Evolutionary conservation across 176 grass and related monocot species (phyloP).

Genomic region (Carex pumila): DNA sequence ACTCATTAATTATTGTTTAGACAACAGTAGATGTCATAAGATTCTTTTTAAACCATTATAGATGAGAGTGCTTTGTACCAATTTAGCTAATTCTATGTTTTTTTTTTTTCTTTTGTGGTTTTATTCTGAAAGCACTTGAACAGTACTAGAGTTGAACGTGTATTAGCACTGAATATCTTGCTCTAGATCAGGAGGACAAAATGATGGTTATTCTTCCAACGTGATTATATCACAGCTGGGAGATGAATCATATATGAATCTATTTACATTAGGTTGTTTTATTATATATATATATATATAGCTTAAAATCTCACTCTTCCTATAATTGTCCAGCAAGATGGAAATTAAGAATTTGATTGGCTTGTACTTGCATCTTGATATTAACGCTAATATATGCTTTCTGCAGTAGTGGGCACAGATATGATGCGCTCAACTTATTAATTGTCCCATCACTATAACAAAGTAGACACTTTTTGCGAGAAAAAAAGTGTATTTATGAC

Average conservation of each 20-base stretch:
- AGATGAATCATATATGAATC: background rate
- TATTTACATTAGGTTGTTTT: background rate
- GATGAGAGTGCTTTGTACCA: background rate
- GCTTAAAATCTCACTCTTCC: background rate
- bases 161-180: background rate
- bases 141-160: background rate
- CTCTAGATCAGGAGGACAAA: background rate
- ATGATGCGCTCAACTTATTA: background rate
- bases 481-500: too few species aligned
- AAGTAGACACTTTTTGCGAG: too few species aligned
- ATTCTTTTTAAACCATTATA: background rate
- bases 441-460: too few species aligned
- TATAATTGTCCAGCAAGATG: background rate
- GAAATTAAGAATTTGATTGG: background rate
- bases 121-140: background rate
- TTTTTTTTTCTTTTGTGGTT: background rate
- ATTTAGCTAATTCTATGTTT: background rate
- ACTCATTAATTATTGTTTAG: conserved; percentile 18
- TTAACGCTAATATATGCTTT: background rate
- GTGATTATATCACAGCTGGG: background rate
- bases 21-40: background rate
- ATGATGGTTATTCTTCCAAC: too few species aligned
- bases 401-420: background rate
- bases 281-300: too few species aligned
- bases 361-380: background rate